These are phyloP conservation scores for Oemleria cerasiformis DNA, from an alignment of 306 rosid genomes.

Conservation along the genomic window DNA sequence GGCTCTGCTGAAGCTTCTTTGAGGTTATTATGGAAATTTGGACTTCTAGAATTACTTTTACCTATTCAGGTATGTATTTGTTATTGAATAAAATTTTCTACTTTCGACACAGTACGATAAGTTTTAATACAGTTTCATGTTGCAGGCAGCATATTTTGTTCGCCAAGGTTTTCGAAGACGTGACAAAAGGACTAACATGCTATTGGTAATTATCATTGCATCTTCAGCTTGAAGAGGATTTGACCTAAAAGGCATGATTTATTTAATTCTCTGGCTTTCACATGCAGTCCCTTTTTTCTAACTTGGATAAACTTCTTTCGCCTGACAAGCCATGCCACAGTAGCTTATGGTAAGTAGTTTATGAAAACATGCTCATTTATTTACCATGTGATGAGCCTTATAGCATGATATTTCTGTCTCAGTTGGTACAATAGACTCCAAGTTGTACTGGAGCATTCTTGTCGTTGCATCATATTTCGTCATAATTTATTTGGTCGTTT, in stretches of 20 bases:
- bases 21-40: conserved; percentile 77
- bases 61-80: conserved; percentile 59
- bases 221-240: conserved; percentile 8
- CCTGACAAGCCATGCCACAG: conserved; percentile 82
- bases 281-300: conserved; percentile 77
- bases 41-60: conserved; percentile 78
- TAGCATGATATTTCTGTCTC: not conserved
- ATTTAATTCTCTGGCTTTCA: conserved; percentile 28
- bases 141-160: conserved; percentile 86
- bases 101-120: conserved; percentile 17
- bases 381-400: not conserved
- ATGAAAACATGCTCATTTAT: not conserved
- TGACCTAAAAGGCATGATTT: conserved; percentile 10
- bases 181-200: conserved; percentile 83
- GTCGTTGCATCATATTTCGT: not conserved
- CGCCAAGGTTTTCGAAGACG: conserved; percentile 64
- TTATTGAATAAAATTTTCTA: conserved; percentile 14
- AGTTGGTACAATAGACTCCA: not conserved
- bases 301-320: conserved; percentile 80
- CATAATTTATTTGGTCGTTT: not conserved
- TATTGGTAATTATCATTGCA: conserved; percentile 54
- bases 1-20: conserved; percentile 89
- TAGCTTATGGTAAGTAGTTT: conserved; percentile 78
- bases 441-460: not conserved
- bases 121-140: conserved; percentile 25